These are phyloP conservation scores for Gleditsia sinensis DNA, from an alignment of 306 rosid species.

Conservation along the genomic window DNA sequence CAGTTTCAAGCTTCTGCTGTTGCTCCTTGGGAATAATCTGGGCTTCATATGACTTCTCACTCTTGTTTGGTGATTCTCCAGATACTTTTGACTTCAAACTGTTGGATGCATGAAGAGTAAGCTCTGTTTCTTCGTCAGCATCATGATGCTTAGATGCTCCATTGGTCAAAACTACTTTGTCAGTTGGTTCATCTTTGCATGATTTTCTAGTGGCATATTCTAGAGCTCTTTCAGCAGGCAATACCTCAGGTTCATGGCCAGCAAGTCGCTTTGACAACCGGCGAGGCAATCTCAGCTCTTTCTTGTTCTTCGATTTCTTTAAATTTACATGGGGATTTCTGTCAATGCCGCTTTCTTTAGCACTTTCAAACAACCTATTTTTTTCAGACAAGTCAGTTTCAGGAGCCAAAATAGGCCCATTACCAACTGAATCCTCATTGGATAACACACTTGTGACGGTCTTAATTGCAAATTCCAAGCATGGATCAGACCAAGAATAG, in stretches of 20 bases:
- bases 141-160: slow-evolving; percentile 32
- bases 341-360: slow-evolving; percentile 33
- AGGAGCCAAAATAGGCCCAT: slow-evolving; percentile 20
- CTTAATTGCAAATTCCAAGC: slow-evolving; percentile 75
- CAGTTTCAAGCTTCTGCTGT: slow-evolving; percentile 34
- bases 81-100: slow-evolving; percentile 15
- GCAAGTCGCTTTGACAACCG: slow-evolving; percentile 55
- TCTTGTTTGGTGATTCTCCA: slow-evolving; percentile 37
- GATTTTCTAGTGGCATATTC: slow-evolving; percentile 37
- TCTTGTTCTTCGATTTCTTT: slow-evolving; percentile 49
- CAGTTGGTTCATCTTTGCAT: slow-evolving; percentile 23
- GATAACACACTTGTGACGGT: slow-evolving; percentile 66
- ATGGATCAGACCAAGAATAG: slow-evolving; percentile 75
- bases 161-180: slow-evolving; percentile 32
- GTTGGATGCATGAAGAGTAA: slow-evolving; percentile 28
- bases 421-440: slow-evolving; percentile 39
- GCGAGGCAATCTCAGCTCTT: slow-evolving; percentile 41
- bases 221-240: slow-evolving; percentile 42
- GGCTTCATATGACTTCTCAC: slow-evolving; percentile 24
- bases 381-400: slow-evolving; percentile 29
- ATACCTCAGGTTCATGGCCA: slow-evolving; percentile 51
- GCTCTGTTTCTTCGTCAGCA: slow-evolving; percentile 10
- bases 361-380: slow-evolving; percentile 32
- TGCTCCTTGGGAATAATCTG: slow-evolving; percentile 40
- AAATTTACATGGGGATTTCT: slow-evolving; percentile 36